Base-by-base conservation (phyloP, 805 yeast genomes). In the Cephaloascus fragrans region DNA sequence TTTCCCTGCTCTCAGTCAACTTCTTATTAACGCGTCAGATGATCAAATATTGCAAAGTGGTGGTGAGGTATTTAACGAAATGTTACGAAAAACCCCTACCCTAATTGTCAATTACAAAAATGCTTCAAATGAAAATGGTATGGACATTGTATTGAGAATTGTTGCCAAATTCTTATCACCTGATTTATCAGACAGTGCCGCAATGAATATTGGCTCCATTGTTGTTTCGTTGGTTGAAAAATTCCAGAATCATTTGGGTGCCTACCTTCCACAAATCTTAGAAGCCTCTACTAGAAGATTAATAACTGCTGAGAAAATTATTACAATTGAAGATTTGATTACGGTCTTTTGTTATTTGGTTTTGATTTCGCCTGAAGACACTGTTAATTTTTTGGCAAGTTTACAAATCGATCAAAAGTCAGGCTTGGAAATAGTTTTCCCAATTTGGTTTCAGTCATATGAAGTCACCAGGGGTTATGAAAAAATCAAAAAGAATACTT, bases 401-500 rank as follows among this genome's bases (percentile, higher is more conserved):
- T 61, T 74, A 41, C 46, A 46, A 4, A 40, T 64, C 6, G 53
- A 47, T 5, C 52, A 47, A 15, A 61, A 61, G 3, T 48, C 67
- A 19, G 80, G 83, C 1, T 61, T 88, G 8, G 62, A 62, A 18
- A 57, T 71, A 3, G 75, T 86, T 1, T 55, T 90, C 38, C 80
- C 81, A 2, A 80, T 83, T 38, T 93, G 97, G 97, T 71, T 90
- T 37, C 76, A 75, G 19, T 73, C 86, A 2, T 89, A 86, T 57
- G 90, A 85, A 48, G 77, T 81, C 2, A 73, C 89, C 32, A 69
- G 90, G 43, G 96, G 97, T 0, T 78, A 71, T 41, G 83, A 78
- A 19, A 77, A 77, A 41, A 86, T 89, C 37, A 69, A 74, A 44
- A 76, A 67, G 34, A 77, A 75, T 49, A 71, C 84, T n/a, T 53